A percentile compares a stretch with the other conserved stretches of the same genome.
Evolutionary conservation across 805 yeast species (phyloP).

Genomic region (Clavispora santaluciae): DNA sequence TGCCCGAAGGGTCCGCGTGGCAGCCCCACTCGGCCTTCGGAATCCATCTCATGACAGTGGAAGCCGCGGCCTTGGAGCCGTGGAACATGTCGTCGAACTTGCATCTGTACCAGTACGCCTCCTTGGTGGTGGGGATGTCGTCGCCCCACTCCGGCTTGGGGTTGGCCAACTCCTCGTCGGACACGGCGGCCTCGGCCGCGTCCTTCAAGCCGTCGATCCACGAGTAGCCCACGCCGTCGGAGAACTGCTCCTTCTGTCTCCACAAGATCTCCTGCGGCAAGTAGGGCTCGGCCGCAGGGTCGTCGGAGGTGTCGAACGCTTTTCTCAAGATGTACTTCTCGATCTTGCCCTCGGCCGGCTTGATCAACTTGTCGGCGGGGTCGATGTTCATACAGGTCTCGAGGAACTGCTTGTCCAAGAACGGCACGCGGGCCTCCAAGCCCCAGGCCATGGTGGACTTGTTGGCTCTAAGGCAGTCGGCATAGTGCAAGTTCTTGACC

Average conservation of each 20-base stretch:
- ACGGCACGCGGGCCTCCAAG: constrained; percentile 98
- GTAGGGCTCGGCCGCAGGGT: constrained; percentile 73
- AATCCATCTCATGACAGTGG: constrained; percentile 98
- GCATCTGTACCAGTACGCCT: constrained; percentile 98
- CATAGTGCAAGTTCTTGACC: constrained; percentile 93
- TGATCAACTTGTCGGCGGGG: constrained; percentile 87
- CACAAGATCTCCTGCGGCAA: constrained; percentile 94
- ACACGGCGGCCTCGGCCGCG: constrained; percentile 77
- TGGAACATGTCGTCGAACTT: constrained; percentile 88
- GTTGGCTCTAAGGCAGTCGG: constrained; percentile 98
- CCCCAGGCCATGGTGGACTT: constrained; percentile 99
- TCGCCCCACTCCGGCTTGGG: constrained; percentile 96
- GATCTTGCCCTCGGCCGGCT: constrained; percentile 64
- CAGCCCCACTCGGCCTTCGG: constrained; percentile 99
- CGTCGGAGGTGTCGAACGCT: constrained; percentile 93
- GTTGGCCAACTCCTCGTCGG: constrained; percentile 85
- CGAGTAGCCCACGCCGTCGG: constrained; percentile 99
- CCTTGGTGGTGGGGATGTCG: constrained; percentile 95
- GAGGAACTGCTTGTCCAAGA: constrained; percentile 90
- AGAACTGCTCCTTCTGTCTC: constrained; percentile 99
- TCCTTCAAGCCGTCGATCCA: constrained; percentile 99
- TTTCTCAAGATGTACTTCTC: constrained; percentile 96
- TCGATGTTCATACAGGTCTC: constrained; percentile 91
- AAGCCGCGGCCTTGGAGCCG: constrained; percentile 85
- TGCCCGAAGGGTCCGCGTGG: constrained; percentile 97